Conservation (phyloP, 2,329 filamentous ascomycete species). For the Teratosphaeria epicoccoides region DNA sequence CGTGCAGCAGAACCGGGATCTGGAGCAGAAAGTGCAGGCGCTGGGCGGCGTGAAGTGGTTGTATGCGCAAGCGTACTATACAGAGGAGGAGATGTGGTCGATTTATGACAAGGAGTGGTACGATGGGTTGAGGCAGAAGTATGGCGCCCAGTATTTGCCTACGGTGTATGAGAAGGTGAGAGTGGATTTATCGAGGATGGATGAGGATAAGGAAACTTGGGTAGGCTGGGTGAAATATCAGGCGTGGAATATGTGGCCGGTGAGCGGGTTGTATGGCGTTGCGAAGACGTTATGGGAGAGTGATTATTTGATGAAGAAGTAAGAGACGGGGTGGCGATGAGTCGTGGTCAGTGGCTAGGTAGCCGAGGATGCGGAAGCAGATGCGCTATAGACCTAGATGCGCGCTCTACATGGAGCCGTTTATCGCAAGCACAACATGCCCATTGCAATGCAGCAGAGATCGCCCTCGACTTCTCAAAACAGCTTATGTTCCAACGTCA, state of each 20-base stretch:
- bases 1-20: constrained; percentile 55
- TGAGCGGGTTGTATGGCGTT: constrained; percentile 32
- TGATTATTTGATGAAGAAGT: constrained; percentile 12
- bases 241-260: constrained; percentile 28
- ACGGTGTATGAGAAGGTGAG: constrained; percentile 62
- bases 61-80: constrained; percentile 77
- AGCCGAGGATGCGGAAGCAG: not conserved
- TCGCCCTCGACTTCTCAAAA: constrained; percentile 36
- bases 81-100: constrained; percentile 58
- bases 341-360: no score
- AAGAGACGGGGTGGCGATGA: not conserved
- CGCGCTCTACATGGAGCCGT: not conserved
- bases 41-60: constrained; percentile 77
- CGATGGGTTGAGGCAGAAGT: constrained; percentile 51
- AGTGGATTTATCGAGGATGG: constrained; percentile 34
- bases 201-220: constrained; percentile 18
- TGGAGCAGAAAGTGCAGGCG: constrained; percentile 58
- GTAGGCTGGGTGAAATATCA: constrained; percentile 16
- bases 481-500: constrained; percentile 98
- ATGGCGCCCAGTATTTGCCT: constrained; percentile 51
- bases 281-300: constrained; percentile 21
- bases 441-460: not conserved
- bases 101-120: constrained; percentile 53
- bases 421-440: no score
- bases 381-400: not conserved